A percentile compares a stretch with the other conserved stretches of the same genome.
These are phyloP conservation scores for Begonia fuchsioides DNA, from an alignment of 306 rosid species.

Conservation along the genomic window DNA sequence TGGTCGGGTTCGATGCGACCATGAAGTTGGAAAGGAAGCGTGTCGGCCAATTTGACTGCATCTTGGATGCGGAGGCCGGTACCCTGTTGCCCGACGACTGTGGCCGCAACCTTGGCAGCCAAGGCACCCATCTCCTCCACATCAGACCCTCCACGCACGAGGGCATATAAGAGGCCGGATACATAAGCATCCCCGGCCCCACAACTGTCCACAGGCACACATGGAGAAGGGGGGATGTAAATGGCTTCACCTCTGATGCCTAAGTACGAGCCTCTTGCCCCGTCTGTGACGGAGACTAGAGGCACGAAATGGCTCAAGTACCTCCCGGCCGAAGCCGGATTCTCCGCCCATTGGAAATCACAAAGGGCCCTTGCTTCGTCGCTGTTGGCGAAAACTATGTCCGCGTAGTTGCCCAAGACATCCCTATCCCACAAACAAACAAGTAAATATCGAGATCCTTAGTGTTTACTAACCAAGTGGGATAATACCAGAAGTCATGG, in stretches of 20 bases:
- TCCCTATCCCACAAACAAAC: constrained; percentile 29
- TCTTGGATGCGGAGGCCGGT: constrained; percentile 66
- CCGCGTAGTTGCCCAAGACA: constrained; percentile 54
- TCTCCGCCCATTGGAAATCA: constrained; percentile 44
- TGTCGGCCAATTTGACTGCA: constrained; percentile 44
- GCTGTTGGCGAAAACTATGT: constrained; percentile 66
- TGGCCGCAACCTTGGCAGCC: no score
- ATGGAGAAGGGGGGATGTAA: constrained; percentile 77
- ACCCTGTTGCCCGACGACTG: constrained; percentile 91
- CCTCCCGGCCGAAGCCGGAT: constrained; percentile 45
- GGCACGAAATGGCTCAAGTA: constrained; percentile 87
- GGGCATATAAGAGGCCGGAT: constrained; percentile 63
- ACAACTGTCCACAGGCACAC: constrained; percentile 80
- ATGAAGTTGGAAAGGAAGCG: constrained; percentile 20
- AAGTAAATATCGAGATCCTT: no score
- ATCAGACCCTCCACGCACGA: constrained; percentile 53
- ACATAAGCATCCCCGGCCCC: constrained; percentile 99
- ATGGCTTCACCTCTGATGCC: constrained; percentile 81
- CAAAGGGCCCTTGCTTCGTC: constrained; percentile 83
- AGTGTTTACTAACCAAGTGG: no score
- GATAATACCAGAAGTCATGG: constrained; percentile 57
- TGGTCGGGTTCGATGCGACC: no score
- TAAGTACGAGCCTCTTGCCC: constrained; percentile 64
- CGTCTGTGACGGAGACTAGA: constrained; percentile 74
- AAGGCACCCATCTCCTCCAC: constrained; percentile 64